Evolutionary conservation across 1,139 yeast genomes (phyloP).

Genomic region (Geotrichum phurueaensis): DNA sequence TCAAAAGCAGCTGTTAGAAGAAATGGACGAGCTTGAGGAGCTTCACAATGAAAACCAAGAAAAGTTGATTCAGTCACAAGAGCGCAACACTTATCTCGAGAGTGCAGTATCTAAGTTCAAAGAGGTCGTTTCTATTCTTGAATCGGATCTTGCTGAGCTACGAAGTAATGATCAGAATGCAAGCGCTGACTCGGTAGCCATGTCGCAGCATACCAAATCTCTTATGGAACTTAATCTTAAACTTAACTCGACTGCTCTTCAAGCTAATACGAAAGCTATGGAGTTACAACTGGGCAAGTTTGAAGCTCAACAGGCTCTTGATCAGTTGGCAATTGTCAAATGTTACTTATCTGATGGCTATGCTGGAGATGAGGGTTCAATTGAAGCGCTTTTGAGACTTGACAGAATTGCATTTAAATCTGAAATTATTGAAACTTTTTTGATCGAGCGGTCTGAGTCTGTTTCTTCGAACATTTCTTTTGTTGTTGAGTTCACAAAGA

Average conservation of each 20-base stretch:
- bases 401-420: constrained; percentile 20
- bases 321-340: constrained; percentile 29
- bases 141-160: constrained; percentile 29
- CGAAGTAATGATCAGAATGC: constrained; percentile 21
- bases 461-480: constrained; percentile 11
- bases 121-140: constrained; percentile 31
- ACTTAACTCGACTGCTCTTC: constrained; percentile 25
- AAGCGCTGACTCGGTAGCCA: constrained; percentile 21
- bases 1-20: constrained; percentile 48
- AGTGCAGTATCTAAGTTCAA: constrained; percentile 30
- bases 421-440: constrained; percentile 17
- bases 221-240: constrained; percentile 29
- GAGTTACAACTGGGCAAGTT: constrained; percentile 30
- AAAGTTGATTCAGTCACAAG: constrained; percentile 34
- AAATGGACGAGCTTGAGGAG: constrained; percentile 39
- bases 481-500: constrained; percentile 17
- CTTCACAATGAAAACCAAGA: constrained; percentile 32
- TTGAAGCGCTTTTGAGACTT: constrained; percentile 21
- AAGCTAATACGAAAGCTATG: constrained; percentile 26
- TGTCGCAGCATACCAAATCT: constrained; percentile 23
- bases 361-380: constrained; percentile 22
- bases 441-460: constrained; percentile 15
- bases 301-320: constrained; percentile 28
- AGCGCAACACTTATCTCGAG: constrained; percentile 37
- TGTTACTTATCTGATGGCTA: constrained; percentile 26